phyloP scores from a whole-genome alignment of 352 stramenopile species.

The Phytophthora sansomeana region DNA sequence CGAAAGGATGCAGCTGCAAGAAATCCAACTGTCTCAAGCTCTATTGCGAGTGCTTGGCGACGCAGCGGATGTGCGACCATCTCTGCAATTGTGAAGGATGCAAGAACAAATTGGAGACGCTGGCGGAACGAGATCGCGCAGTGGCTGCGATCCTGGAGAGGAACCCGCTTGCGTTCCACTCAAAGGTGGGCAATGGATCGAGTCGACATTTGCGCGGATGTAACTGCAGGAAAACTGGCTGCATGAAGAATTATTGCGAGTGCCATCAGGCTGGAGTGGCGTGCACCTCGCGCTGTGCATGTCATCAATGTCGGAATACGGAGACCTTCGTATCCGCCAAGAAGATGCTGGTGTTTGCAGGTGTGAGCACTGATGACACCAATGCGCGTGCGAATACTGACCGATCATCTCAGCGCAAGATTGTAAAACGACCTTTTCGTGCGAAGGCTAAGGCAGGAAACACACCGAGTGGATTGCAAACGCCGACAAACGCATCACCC shows the following conservation, averaged over 20 bases:
- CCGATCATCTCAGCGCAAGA: conserved; percentile 31
- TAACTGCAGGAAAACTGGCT: conserved; percentile 96
- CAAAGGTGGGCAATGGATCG: conserved; percentile 90
- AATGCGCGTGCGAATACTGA: conserved; percentile 11
- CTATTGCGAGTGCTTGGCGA: conserved; percentile 87
- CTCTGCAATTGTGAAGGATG: conserved; percentile 86
- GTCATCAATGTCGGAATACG: conserved; percentile 78
- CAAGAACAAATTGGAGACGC: conserved; percentile 73
- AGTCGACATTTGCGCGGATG: conserved; percentile 93
- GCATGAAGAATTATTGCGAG: conserved; percentile 99
- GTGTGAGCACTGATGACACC: conserved; percentile 25
- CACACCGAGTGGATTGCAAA: conserved; percentile 15
- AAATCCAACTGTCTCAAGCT: conserved; percentile 98
- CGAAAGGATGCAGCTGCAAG: conserved; percentile 95
- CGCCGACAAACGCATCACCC: conserved; percentile 34
- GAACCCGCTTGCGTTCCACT: conserved; percentile 95
- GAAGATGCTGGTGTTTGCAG: conserved; percentile 73
- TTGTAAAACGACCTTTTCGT: conserved; percentile 28
- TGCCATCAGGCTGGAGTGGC: conserved; percentile 93
- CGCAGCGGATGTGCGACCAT: conserved; percentile 72
- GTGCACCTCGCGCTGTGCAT: conserved; percentile 87
- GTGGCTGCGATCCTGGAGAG: conserved; percentile 91
- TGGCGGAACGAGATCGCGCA: conserved; percentile 71
- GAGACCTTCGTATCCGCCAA: conserved; percentile 73
- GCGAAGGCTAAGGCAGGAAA: conserved; percentile 1